phyloP scores from a whole-genome alignment of 225 moss, liverwort and hornwort species.

The Bryum argenteum region DNA sequence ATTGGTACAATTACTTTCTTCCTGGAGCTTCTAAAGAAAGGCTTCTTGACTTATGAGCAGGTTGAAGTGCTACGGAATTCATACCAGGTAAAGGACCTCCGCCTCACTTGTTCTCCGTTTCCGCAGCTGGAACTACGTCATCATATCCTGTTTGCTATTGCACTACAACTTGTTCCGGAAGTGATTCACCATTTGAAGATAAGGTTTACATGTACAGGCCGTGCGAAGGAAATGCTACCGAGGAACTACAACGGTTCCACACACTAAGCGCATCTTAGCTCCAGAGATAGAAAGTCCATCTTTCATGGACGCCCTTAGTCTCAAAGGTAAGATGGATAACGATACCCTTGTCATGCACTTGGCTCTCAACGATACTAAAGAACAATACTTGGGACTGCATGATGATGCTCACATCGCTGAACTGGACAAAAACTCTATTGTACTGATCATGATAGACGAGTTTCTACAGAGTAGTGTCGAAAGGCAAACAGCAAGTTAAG shows the following conservation, averaged over 20 bases:
- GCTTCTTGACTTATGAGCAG: constrained; percentile 56
- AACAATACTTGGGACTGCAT: constrained; percentile 8
- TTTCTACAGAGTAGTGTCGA: constrained; percentile 48
- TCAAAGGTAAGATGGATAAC: constrained; percentile 16
- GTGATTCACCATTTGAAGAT: background rate
- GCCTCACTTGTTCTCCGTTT: constrained; percentile 14
- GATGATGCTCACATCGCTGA: constrained; percentile 11
- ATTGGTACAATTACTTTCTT: constrained; percentile 53
- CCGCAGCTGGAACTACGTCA: background rate
- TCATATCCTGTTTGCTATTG: background rate
- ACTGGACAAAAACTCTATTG: constrained; percentile 20
- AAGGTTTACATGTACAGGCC: constrained; percentile 32
- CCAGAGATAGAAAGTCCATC: constrained; percentile 18
- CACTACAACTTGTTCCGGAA: background rate
- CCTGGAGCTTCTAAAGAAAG: constrained; percentile 55
- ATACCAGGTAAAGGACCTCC: constrained; percentile 60
- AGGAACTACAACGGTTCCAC: constrained; percentile 22
- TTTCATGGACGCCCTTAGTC: constrained; percentile 6
- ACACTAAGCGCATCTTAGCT: constrained; percentile 12
- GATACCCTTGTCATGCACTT: constrained; percentile 41
- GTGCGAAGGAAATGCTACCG: constrained; percentile 51
- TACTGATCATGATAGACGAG: constrained; percentile 54
- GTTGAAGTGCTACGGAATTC: constrained; percentile 50
- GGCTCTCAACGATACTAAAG: constrained; percentile 31
- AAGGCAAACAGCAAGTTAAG: background rate